phyloP scores from a whole-genome alignment of 257 asterid genomes.

The Solanum acaule region DNA sequence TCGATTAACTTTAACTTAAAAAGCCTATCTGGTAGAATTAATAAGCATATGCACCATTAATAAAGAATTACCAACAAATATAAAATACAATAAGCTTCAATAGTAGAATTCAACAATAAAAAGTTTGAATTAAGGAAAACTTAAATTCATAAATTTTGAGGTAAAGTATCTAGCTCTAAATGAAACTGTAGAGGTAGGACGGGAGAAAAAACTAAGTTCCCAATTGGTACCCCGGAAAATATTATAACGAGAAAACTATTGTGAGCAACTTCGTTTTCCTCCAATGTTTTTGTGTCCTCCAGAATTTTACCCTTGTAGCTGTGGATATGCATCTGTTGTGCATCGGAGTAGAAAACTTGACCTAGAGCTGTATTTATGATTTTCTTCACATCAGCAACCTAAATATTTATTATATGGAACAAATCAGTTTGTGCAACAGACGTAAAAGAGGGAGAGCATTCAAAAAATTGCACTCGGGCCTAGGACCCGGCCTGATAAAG shows the following conservation, averaged over 20 bases:
- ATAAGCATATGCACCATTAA: background rate
- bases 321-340: slow-evolving; percentile 75
- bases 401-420: background rate
- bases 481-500: no score
- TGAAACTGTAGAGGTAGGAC: background rate
- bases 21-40: no score
- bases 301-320: slow-evolving; percentile 71
- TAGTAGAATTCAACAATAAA: no score
- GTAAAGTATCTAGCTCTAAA: background rate
- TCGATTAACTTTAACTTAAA: no score
- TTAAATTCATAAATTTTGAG: background rate
- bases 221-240: slow-evolving; percentile 48
- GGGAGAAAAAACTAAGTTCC: background rate
- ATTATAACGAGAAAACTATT: slow-evolving; percentile 68
- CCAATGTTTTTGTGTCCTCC: slow-evolving; percentile 68
- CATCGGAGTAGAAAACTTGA: slow-evolving; percentile 61
- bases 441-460: background rate
- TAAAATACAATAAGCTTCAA: background rate
- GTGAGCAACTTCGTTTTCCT: slow-evolving; percentile 71
- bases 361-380: slow-evolving; percentile 62
- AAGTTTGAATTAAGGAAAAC: background rate
- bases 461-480: no score
- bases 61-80: background rate
- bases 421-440: background rate
- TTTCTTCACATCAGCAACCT: slow-evolving; percentile 84